Evolutionary conservation across 164 flowering plant species (phyloP).

Genomic region (Liriodendron chinense): DNA sequence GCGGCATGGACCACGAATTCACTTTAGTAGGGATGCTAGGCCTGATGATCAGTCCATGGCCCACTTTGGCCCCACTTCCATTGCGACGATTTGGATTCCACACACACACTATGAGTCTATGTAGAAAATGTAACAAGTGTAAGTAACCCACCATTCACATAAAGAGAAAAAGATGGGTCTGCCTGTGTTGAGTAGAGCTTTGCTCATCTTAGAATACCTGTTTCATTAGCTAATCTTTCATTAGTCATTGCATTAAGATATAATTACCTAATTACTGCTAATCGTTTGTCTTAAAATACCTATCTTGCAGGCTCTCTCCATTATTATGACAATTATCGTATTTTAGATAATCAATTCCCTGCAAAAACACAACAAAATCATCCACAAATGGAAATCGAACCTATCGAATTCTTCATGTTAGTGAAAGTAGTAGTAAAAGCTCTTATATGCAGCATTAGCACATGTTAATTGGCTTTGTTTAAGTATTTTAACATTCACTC

Average conservation of each 20-base stretch:
- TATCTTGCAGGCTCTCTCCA: slow-evolving; percentile 34
- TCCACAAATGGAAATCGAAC: neutral
- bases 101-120: neutral
- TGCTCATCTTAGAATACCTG: slow-evolving; percentile 63
- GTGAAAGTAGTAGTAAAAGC: neutral
- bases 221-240: neutral
- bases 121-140: neutral
- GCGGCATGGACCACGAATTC: too few species aligned
- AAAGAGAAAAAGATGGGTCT: slow-evolving; percentile 62
- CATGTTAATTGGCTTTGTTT: neutral
- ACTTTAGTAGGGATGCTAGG: too few species aligned
- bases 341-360: slow-evolving; percentile 70
- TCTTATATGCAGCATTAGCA: neutral
- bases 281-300: slow-evolving; percentile 23
- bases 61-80: too few species aligned
- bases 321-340: slow-evolving; percentile 55
- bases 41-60: too few species aligned
- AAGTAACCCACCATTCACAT: slow-evolving; percentile 66
- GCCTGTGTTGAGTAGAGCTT: slow-evolving; percentile 59
- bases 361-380: neutral
- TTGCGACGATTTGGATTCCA: too few species aligned
- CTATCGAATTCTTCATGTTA: neutral
- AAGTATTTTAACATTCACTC: neutral
- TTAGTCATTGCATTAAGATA: neutral
- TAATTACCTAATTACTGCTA: neutral